A percentile compares a stretch with the other conserved stretches of the same genome.
Evolutionary conservation across 129 eudicot genomes (phyloP).

Genomic region (Artemisia annua): DNA sequence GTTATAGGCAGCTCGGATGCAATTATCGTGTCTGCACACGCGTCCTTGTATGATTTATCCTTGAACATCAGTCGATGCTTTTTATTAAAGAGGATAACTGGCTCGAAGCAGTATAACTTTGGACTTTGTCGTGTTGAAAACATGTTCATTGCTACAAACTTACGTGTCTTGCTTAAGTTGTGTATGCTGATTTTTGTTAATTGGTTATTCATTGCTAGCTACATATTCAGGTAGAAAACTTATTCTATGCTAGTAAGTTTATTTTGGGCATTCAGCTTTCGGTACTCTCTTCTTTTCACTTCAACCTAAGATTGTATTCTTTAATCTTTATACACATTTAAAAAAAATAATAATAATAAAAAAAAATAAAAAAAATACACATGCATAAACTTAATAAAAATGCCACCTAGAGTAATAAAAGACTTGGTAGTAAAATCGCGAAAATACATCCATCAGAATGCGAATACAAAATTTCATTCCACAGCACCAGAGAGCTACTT

Average conservation of each 20-base stretch:
- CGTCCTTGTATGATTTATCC: no score
- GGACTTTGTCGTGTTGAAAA: background rate
- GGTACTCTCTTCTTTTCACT: background rate
- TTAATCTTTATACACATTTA: no score
- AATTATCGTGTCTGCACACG: no score
- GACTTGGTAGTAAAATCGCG: background rate
- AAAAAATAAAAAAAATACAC: no score
- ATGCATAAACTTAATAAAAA: background rate
- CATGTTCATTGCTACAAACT: no score
- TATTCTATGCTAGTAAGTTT: background rate
- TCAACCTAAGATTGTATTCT: background rate
- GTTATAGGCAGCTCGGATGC: no score
- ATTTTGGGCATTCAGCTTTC: background rate
- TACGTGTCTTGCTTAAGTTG: no score
- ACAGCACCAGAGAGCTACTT: constrained; percentile 28
- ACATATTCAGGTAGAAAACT: background rate
- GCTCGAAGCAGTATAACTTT: no score
- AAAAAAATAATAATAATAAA: no score
- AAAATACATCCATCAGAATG: constrained; percentile 19
- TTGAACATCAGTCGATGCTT: no score
- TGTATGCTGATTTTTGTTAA: background rate
- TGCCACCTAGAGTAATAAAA: background rate
- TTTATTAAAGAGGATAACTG: no score
- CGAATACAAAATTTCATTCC: constrained; percentile 19
- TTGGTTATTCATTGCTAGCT: background rate